Base-by-base conservation (phyloP, 371 early-diverging fungal species). In the Mucor lusitanicus region DNA sequence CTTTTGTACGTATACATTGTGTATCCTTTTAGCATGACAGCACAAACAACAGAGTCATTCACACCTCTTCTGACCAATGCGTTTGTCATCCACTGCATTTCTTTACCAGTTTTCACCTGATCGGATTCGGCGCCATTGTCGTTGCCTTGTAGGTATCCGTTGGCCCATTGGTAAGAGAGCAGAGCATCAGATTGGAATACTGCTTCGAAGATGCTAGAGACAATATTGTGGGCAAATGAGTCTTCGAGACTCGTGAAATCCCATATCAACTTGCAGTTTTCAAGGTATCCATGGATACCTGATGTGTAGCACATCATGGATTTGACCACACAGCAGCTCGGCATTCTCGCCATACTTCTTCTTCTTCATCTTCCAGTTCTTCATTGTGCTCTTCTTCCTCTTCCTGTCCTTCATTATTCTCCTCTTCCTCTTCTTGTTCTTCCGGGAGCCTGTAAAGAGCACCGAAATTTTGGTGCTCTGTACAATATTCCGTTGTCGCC, bases 81-180 rank as follows among this genome's bases (percentile, higher is more conserved):
- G 50, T 65, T 65, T 33, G 42, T 30, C 59, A 65, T 65, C 50
- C 59, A 59, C 42, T 42, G 19, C 65, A 65, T 65, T 59, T 65
- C 44, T 57, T 65, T 65, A 15, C 59, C 59, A 21, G 39, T 59
- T 32, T 59, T 65, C 21, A 59, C 59, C 28, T 48, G 48, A 59
- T 65, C 59, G 6, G 59, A 65, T 37, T 65, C 58, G 27, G 59
- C 21, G 37, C 21, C 5, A 27, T 59, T 58, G 35, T 58, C 59
- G n/a, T 35, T 35, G 46, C 28, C 61, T 44, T 44, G 46, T 44
- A 61, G 46, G 61, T 44, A 44, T 61, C 61, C 32, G 61, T 44
- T 61, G 0, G 61, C 46, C 61, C 44, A 61, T 61, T 61, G 61
- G 46, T 46, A 46, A 61, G 61, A 61, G 27, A 61, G 46, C 46